Evolutionary conservation across 1,139 yeast genomes (phyloP).

Genomic region (Candida frijolesensis): DNA sequence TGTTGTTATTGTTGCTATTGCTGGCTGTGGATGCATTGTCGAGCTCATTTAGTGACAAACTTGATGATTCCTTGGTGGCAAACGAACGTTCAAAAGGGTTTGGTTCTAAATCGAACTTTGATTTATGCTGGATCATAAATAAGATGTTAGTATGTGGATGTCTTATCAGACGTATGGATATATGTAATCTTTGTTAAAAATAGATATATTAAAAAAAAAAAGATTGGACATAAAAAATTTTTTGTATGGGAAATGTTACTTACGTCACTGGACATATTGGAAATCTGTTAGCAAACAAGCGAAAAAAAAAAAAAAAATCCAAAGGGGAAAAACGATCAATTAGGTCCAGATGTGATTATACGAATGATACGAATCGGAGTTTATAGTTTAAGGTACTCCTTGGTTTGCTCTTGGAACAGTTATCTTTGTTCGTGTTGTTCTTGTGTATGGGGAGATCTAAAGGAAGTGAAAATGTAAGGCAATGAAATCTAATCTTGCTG

Average conservation of each 20-base stretch:
- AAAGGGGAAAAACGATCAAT: neutral
- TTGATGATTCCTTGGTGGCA: slow-evolving; percentile 53
- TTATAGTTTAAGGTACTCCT: too few species aligned
- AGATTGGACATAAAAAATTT: slow-evolving; percentile 2
- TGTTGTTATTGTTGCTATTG: slow-evolving; percentile 10
- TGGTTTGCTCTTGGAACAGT: too few species aligned
- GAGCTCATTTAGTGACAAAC: slow-evolving; percentile 6
- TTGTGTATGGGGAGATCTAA: too few species aligned
- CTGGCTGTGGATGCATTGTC: neutral
- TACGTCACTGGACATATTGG: slow-evolving; percentile 15
- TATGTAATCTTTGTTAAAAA: neutral
- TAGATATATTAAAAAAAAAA: neutral
- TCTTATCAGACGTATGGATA: neutral
- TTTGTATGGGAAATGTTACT: slow-evolving; percentile 9
- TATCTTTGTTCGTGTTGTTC: neutral
- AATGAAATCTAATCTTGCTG: neutral
- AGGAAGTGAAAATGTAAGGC: too few species aligned
- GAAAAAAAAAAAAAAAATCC: neutral
- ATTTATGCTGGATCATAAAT: slow-evolving; percentile 31
- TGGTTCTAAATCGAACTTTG: slow-evolving; percentile 81
- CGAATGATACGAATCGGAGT: neutral
- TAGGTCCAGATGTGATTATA: neutral
- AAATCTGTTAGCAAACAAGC: neutral
- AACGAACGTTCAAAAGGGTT: slow-evolving; percentile 96
- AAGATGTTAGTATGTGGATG: slow-evolving; percentile 21